These are phyloP conservation scores for Pythium diclinum DNA, from an alignment of 352 stramenopile genomes.

Conservation along the genomic window DNA sequence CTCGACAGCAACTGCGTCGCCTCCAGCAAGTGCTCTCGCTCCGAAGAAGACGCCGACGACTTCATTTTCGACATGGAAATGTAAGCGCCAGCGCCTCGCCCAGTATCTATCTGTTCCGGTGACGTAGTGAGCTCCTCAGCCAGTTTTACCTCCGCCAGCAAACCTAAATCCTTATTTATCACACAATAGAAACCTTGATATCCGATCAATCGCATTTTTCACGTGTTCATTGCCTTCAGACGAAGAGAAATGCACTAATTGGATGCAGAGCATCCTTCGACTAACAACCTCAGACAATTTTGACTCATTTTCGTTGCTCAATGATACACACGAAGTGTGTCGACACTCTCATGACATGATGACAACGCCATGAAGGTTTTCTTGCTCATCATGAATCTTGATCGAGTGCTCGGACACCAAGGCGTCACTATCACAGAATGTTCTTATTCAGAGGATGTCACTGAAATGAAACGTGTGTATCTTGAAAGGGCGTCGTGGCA, in stretches of 20 bases:
- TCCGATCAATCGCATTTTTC: background rate
- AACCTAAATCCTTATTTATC: background rate
- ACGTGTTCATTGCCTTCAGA: too few species aligned
- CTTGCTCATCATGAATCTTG: background rate
- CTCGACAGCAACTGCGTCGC: constrained; percentile 10
- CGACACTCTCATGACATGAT: background rate
- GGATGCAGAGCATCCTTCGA: background rate
- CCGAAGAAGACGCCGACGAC: constrained; percentile 30
- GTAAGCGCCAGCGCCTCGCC: constrained; percentile 26
- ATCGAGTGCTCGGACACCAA: background rate
- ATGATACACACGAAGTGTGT: constrained; percentile 4
- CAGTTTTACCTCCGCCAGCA: constrained; percentile 5
- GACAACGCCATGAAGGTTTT: background rate
- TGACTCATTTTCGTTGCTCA: background rate
- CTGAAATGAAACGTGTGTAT: background rate
- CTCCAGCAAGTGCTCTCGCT: constrained; percentile 1
- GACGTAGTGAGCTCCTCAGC: constrained; percentile 8
- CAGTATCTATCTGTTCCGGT: constrained; percentile 1
- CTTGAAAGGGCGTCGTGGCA: background rate
- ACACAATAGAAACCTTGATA: background rate
- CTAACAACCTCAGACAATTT: background rate
- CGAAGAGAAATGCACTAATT: background rate
- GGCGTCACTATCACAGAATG: background rate
- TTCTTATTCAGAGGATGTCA: background rate
- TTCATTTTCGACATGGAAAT: constrained; percentile 75